phyloP scores from a whole-genome alignment of 2,329 filamentous ascomycete species.

The Alternaria triticina region DNA sequence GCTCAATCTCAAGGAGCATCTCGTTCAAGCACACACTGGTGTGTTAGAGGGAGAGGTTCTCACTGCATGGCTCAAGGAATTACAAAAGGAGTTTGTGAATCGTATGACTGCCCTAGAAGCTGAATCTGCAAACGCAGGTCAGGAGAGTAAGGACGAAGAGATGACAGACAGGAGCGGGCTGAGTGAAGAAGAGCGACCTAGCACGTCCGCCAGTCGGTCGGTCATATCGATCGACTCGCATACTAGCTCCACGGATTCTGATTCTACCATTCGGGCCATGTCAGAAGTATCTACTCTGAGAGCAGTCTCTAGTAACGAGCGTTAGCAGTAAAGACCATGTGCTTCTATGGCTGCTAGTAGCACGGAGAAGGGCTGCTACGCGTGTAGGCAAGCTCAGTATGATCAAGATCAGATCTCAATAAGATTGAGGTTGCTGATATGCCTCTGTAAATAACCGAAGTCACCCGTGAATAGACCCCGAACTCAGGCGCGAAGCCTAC shows the following conservation, averaged over 20 bases:
- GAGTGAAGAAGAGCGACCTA: slow-evolving; percentile 18
- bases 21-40: slow-evolving; percentile 71
- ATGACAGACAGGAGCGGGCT: slow-evolving; percentile 16
- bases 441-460: not conserved
- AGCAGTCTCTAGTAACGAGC: slow-evolving; percentile 36
- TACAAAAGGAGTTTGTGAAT: slow-evolving; percentile 77
- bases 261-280: slow-evolving; percentile 16
- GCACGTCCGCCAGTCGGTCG: slow-evolving; percentile 22
- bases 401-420: not conserved
- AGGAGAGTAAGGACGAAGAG: slow-evolving; percentile 16
- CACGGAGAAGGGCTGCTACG: not conserved
- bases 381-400: not conserved
- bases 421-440: not conserved
- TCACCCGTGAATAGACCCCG: not conserved
- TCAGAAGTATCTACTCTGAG: slow-evolving; percentile 31
- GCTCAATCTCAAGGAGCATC: slow-evolving; percentile 72
- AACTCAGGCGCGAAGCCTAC: not conserved
- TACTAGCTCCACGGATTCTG: slow-evolving; percentile 21
- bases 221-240: slow-evolving; percentile 31
- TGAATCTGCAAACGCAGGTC: slow-evolving; percentile 34
- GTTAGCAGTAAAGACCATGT: not conserved
- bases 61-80: slow-evolving; percentile 65
- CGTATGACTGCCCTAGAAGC: slow-evolving; percentile 72
- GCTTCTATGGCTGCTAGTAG: not conserved
- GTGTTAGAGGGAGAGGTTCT: slow-evolving; percentile 70